Percentiles rank a stretch among this genome's conserved stretches.
Evolutionary conservation across 257 asterid genomes (phyloP).

Genomic region (Lycium ferocissimum): DNA sequence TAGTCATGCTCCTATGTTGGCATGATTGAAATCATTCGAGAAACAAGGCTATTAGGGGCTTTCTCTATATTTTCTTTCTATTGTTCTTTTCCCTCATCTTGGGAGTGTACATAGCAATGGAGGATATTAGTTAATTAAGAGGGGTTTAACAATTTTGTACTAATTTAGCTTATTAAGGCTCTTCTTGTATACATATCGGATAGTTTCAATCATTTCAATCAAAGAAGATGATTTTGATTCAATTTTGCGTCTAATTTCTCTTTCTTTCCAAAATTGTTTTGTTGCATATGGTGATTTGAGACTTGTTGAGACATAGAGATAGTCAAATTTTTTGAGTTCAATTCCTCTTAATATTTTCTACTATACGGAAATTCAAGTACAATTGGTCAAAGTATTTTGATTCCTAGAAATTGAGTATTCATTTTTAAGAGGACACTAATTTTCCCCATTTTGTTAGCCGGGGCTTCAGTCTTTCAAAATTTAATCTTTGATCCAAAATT

Average conservation of each 20-base stretch:
- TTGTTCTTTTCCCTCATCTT: not conserved
- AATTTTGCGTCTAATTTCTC: not conserved
- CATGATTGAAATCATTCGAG: constrained; percentile 44
- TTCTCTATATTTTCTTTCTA: not conserved
- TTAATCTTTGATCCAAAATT: not conserved
- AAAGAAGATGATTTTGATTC: constrained; percentile 30
- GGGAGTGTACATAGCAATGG: constrained; percentile 42
- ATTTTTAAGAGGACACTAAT: too few relatives aligned
- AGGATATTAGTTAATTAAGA: constrained; percentile 30
- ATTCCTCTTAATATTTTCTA: not conserved
- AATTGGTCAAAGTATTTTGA: not conserved
- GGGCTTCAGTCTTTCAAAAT: too few relatives aligned
- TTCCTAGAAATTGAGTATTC: too few relatives aligned
- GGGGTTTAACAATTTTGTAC: constrained; percentile 47
- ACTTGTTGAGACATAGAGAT: too few relatives aligned
- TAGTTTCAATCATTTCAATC: constrained; percentile 15
- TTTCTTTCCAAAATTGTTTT: not conserved
- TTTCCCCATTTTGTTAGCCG: too few relatives aligned
- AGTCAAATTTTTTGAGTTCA: not conserved
- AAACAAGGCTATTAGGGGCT: not conserved
- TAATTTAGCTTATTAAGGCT: constrained; percentile 24
- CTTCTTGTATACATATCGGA: constrained; percentile 37
- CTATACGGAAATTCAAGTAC: not conserved
- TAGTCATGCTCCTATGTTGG: constrained; percentile 91
- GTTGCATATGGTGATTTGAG: too few relatives aligned